Evolutionary conservation across 208 protist species (phyloP), one percentile per base, ranked within the genome.

Genomic region (Trypanosoma cruzi): DNA sequence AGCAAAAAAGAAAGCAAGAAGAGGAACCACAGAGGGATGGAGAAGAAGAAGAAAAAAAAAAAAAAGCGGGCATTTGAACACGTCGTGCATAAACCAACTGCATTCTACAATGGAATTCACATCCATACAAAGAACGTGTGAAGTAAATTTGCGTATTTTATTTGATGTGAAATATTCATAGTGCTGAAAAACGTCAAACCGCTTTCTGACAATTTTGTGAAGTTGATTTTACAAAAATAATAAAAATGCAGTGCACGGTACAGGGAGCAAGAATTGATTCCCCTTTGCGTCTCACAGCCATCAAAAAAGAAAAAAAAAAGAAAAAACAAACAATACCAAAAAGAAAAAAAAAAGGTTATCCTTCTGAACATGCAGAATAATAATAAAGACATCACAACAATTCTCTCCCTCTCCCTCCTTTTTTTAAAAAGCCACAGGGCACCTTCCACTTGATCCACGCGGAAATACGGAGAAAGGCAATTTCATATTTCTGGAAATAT

Each of bases 311-410:
- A 55, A 7, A 64, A 62, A 28, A 61, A 52, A 64, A 71, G 71
- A 59, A 32, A 65, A 71, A 71, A 75, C 28, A 42, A 4, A 42
- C 16, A 49, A 44, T 31, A 14, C n/a, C 28, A 60, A n/a, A 7
- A 31, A 46, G 13, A 14, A 59, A 36, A 60, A 46, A 18, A 36
- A 69, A 53, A 53, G 16, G 26, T 1, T 54, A 8, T 5, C n/a
- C 24, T 29, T 54, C 13, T 14, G 40, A 14, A 44, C 13, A 44
- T 44, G 40, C 40, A 34, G 26, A 2, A 54, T 29, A 29, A 54
- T 6, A 54, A 54, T 54, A 54, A 31, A 54, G 8, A 26, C 26
- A 10, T 54, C 20, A 14, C 20, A 8, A 1, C 40, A 44, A 16
- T 1, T 4, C 36, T 40, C 40, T 2, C 40, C 18, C 40, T 2